These are phyloP conservation scores for Kwoniella shivajii DNA, from an alignment of 1,284 basidiomycete species.

Conservation along the genomic window DNA sequence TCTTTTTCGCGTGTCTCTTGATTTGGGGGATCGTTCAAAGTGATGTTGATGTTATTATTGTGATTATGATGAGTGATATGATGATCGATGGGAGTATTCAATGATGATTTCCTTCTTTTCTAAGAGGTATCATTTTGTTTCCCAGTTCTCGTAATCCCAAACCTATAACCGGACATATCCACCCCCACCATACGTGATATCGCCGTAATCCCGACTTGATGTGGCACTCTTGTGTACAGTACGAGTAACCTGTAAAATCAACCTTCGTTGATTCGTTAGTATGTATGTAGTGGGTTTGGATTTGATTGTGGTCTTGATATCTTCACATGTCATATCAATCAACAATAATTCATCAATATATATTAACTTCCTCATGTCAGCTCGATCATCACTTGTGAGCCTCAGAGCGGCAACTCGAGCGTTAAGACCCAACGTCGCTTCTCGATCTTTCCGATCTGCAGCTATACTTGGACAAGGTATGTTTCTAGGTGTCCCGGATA, in stretches of 20 bases:
- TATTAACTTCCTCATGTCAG: conserved; percentile 43
- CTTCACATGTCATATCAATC: background rate
- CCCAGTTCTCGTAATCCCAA: too few relatives aligned
- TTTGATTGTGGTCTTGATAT: background rate
- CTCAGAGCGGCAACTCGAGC: conserved; percentile 25
- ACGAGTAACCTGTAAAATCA: conserved; percentile 2
- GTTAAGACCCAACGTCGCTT: conserved; percentile 16
- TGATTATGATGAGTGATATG: too few relatives aligned
- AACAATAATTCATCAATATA: conserved; percentile 1
- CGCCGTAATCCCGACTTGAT: conserved; percentile 4
- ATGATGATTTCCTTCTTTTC: too few relatives aligned
- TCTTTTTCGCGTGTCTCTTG: too few relatives aligned
- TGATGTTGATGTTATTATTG: too few relatives aligned
- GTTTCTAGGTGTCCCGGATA: too few relatives aligned
- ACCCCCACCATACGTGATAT: background rate
- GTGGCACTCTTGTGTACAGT: conserved; percentile 5
- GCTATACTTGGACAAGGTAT: conserved; percentile 31
- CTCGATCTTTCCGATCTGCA: conserved; percentile 35
- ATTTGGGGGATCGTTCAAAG: too few relatives aligned
- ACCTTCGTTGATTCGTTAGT: conserved; percentile 20
- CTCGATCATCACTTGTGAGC: conserved; percentile 31
- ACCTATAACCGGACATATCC: background rate
- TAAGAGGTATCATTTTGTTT: too few relatives aligned
- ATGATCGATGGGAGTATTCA: too few relatives aligned
- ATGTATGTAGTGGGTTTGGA: background rate